phyloP scores from a whole-genome alignment of 2,329 filamentous ascomycete species.

The Xylaria digitata region DNA sequence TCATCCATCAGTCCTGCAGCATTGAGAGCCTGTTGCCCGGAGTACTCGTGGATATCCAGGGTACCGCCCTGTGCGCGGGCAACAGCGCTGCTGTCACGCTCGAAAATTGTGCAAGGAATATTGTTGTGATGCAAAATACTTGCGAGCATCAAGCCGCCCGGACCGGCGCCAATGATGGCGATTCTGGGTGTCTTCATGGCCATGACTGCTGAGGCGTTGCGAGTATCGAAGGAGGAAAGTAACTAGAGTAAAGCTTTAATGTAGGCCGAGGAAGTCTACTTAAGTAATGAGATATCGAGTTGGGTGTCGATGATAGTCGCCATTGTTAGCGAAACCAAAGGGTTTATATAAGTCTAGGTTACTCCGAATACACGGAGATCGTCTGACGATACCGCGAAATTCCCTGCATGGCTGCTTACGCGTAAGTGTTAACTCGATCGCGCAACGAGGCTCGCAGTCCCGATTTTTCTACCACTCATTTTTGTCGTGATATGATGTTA shows the following conservation, averaged over 20 bases:
- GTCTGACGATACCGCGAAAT: neutral
- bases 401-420: neutral
- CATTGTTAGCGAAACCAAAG: neutral
- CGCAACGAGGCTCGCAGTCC: neutral
- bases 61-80: conserved; percentile 62
- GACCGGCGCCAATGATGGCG: conserved; percentile 50
- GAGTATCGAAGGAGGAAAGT: neutral
- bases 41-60: conserved; percentile 57
- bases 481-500: too few relatives aligned
- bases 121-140: conserved; percentile 46
- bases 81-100: conserved; percentile 45
- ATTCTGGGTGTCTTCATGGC: conserved; percentile 38
- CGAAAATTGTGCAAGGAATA: conserved; percentile 47
- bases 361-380: neutral
- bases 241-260: neutral
- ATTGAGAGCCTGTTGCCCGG: conserved; percentile 48
- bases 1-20: conserved; percentile 48
- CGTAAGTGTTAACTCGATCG: neutral
- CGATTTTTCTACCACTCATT: neutral
- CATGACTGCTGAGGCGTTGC: conserved; percentile 8
- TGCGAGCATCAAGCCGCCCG: conserved; percentile 49
- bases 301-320: neutral
- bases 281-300: neutral
- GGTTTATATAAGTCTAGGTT: conserved; percentile 10
- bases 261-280: neutral